Evolutionary conservation across 345 rosid genomes (phyloP), one percentile per base, ranked within the genome.

Genomic region (Hibiscus mutabilis): DNA sequence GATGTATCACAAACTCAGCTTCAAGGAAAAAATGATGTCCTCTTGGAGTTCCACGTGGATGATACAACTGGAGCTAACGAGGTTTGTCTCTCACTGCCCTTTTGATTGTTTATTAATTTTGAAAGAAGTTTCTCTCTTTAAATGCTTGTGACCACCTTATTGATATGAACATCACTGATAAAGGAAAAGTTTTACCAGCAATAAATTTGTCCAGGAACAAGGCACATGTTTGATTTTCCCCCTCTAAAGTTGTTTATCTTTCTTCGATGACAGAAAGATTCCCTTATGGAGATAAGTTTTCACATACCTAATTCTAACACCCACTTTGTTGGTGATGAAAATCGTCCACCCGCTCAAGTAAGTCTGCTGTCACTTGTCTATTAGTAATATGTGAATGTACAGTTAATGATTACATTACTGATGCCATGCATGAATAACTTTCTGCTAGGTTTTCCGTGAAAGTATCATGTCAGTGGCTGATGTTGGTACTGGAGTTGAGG

Each of bases 31-130:
- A 89, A 89, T 79, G 98, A 95, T 77, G 99, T 95, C 49, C 67
- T 88, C 35, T 81, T 95, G 86, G 94, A 95, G 89, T 95, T 95
- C 83, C 99, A 95, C 72, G 92, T 90, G 52, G 97, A 92, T 89
- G 99, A 95, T 76, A 92, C 96, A 12, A 85, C 96, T 70, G 97
- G 99, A 75, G 99, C 96, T 67, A 95, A 90, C 76, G 99, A 92
- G 96, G 99, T 92, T 8, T 47, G 79, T 74, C 65, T 37, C 27
- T 67, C 35, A 46, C 49, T 72, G 5, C 5, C 46, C 58, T 62
- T 44, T 40, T 62, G 59, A 67, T 67, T 42, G 46, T 22, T 60
- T 22, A 29, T 62, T 27, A 27, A 49, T 49, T 25, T 31, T 33
- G 37, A 8, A 57, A 37, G 64, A 55, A 37, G 11, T 40, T 22